Conservation (phyloP, 805 yeast species). For the Kregervanrija pseudodelftensis region DNA sequence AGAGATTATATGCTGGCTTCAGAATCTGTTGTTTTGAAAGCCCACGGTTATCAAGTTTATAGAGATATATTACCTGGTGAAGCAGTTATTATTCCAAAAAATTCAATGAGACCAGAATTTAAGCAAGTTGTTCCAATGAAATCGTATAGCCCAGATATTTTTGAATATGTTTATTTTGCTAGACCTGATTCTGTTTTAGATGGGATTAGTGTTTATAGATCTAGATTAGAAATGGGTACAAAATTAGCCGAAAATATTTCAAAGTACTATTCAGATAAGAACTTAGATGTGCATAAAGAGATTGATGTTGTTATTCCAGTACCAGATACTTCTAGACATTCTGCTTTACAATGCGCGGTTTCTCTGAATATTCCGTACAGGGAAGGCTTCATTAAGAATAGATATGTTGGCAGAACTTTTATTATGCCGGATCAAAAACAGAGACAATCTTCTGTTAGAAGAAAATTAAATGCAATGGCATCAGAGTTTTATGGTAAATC, state of each 20-base stretch:
- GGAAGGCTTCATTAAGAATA: conserved; percentile 94
- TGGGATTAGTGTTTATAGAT: conserved; percentile 92
- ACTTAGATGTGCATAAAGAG: conserved; percentile 40
- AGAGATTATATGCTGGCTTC: conserved; percentile 91
- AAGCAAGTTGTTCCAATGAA: conserved; percentile 76
- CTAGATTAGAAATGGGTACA: conserved; percentile 90
- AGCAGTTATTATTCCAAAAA: conserved; percentile 88
- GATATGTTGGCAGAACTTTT: conserved; percentile 96
- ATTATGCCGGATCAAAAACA: conserved; percentile 98
- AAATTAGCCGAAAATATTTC: conserved; percentile 71
- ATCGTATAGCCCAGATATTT: conserved; percentile 88
- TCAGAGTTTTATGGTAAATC: conserved; percentile 80
- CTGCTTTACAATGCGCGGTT: conserved; percentile 89
- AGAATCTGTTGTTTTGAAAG: conserved; percentile 89
- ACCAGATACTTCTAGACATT: conserved; percentile 96
- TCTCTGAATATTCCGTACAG: conserved; percentile 76
- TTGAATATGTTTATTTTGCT: conserved; percentile 96
- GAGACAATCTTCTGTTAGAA: conserved; percentile 86
- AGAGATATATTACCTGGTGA: conserved; percentile 91
- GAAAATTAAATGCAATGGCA: conserved; percentile 94
- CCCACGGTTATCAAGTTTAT: conserved; percentile 76
- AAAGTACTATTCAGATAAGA: conserved; percentile 29
- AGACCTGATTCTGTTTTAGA: conserved; percentile 95
- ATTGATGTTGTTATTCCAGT: conserved; percentile 97
- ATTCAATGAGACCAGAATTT: conserved; percentile 63